Evolutionary conservation across 345 rosid genomes (phyloP).

Genomic region (Corymbia maculata): DNA sequence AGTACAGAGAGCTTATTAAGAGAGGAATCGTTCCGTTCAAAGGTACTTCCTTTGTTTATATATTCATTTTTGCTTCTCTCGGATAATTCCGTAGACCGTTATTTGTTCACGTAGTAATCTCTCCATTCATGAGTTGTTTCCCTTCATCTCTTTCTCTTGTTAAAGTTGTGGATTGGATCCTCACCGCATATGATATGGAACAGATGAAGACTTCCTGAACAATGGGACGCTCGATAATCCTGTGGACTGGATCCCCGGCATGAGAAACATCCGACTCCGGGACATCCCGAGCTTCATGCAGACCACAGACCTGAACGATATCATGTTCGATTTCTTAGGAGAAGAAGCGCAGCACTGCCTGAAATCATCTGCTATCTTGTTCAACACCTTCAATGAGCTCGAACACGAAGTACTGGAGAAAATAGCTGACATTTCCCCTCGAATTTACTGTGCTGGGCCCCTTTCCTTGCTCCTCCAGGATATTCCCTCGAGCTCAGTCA

Average conservation of each 20-base stretch:
- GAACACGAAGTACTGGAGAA: conserved; percentile 19
- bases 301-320: conserved; percentile 12
- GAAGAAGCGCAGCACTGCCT: conserved; percentile 10
- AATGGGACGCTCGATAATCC: conserved; percentile 16
- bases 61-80: not conserved
- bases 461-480: conserved; percentile 10
- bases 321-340: conserved; percentile 8
- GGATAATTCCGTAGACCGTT: not conserved
- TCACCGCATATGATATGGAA: not conserved
- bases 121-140: not conserved
- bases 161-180: not conserved
- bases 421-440: conserved; percentile 8
- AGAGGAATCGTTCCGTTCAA: conserved; percentile 23
- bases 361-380: conserved; percentile 16
- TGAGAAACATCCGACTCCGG: conserved; percentile 17
- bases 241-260: conserved; percentile 30
- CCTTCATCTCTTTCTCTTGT: not conserved
- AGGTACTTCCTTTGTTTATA: conserved; percentile 4
- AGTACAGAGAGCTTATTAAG: conserved; percentile 8
- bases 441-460: conserved; percentile 21
- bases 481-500: not conserved
- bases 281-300: conserved; percentile 25
- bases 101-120: not conserved
- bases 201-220: conserved; percentile 15
- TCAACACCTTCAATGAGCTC: conserved; percentile 30